These are phyloP conservation scores for Wickerhamomyces sp. DNA, from an alignment of 1,139 yeast genomes.

Conservation along the genomic window DNA sequence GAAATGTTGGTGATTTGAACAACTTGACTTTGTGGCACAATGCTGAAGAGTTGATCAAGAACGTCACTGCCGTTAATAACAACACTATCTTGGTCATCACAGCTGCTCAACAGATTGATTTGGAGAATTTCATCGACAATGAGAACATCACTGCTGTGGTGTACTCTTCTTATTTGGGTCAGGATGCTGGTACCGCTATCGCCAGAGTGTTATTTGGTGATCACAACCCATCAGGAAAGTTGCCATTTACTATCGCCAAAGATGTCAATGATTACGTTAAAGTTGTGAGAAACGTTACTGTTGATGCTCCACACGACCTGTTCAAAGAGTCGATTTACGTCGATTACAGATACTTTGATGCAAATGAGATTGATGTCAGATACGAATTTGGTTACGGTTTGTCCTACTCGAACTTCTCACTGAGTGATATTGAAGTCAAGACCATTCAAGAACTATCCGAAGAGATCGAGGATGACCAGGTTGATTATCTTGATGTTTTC, in stretches of 20 bases:
- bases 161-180: constrained; percentile 41
- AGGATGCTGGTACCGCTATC: constrained; percentile 40
- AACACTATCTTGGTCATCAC: constrained; percentile 54
- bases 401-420: constrained; percentile 43
- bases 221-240: constrained; percentile 55
- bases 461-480: constrained; percentile 19
- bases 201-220: constrained; percentile 57
- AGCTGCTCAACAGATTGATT: constrained; percentile 50
- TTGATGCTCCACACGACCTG: constrained; percentile 8
- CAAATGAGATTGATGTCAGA: constrained; percentile 35
- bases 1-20: constrained; percentile 54
- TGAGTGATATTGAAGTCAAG: constrained; percentile 21
- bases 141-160: constrained; percentile 52
- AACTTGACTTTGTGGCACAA: constrained; percentile 53
- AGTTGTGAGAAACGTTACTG: constrained; percentile 22
- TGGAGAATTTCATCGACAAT: constrained; percentile 52
- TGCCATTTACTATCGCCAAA: constrained; percentile 53
- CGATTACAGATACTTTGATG: constrained; percentile 53
- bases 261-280: constrained; percentile 41
- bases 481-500: constrained; percentile 1
- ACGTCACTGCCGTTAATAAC: constrained; percentile 39
- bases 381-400: constrained; percentile 59
- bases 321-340: constrained; percentile 38
- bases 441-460: constrained; percentile 30
- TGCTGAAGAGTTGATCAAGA: constrained; percentile 46